Evolutionary conservation across 2,329 filamentous ascomycete species (phyloP).

Genomic region (Arthrobotrys entomopaga): DNA sequence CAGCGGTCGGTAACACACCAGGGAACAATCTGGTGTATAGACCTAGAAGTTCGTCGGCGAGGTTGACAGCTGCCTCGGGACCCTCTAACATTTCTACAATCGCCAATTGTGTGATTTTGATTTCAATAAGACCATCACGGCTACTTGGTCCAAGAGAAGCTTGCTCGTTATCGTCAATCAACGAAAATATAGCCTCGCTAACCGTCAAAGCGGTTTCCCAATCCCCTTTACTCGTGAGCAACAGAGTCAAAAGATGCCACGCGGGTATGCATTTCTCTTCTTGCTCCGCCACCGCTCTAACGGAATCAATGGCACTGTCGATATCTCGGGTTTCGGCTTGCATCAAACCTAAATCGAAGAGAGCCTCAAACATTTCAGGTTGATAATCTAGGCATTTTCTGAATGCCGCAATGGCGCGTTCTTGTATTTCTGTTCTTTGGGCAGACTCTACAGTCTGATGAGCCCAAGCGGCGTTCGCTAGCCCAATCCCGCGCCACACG

Average conservation of each 20-base stretch:
- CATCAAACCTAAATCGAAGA: conserved; percentile 84
- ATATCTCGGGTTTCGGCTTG: conserved; percentile 87
- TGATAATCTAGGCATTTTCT: conserved; percentile 77
- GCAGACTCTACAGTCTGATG: conserved; percentile 80
- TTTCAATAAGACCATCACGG: conserved; percentile 86
- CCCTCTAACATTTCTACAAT: conserved; percentile 86
- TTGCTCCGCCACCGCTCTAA: conserved; percentile 59
- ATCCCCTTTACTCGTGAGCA: conserved; percentile 87
- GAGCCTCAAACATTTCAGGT: conserved; percentile 75
- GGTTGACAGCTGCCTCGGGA: conserved; percentile 84
- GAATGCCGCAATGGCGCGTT: conserved; percentile 79
- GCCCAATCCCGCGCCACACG: conserved; percentile 84
- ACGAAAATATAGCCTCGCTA: conserved; percentile 90
- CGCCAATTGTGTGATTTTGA: conserved; percentile 93
- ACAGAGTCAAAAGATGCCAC: conserved; percentile 88
- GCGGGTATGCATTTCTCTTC: conserved; percentile 70
- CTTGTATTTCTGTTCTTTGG: conserved; percentile 76
- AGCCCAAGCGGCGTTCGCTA: conserved; percentile 88
- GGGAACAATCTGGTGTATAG: conserved; percentile 82
- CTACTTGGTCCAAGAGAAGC: conserved; percentile 64
- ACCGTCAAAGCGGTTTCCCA: conserved; percentile 81
- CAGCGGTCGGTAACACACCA: conserved; percentile 27
- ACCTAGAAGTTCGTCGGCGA: conserved; percentile 82
- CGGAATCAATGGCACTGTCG: conserved; percentile 75
- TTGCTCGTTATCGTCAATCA: conserved; percentile 56